These are phyloP conservation scores for Platanthera zijinensis DNA, from an alignment of 106 monocot species.

Conservation along the genomic window DNA sequence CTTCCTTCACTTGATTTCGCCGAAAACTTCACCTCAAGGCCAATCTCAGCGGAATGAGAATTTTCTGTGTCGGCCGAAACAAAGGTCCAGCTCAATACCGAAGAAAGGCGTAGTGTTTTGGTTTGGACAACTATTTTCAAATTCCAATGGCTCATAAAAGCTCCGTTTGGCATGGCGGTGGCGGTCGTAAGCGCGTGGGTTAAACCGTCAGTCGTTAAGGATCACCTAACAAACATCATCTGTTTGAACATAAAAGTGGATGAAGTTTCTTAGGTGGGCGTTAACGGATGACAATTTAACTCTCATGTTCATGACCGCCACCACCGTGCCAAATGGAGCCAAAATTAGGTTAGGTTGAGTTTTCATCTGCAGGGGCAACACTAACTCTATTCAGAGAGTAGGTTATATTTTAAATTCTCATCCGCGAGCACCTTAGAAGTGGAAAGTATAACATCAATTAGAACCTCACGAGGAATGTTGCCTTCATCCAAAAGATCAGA, in stretches of 20 bases:
- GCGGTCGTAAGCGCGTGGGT: too few species aligned
- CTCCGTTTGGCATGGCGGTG: too few species aligned
- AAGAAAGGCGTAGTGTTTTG: slow-evolving; percentile 47
- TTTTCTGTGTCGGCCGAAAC: slow-evolving; percentile 21
- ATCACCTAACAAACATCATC: too few species aligned
- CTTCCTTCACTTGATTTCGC: slow-evolving; percentile 21
- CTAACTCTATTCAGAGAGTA: slow-evolving; percentile 39
- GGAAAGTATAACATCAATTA: slow-evolving; percentile 22
- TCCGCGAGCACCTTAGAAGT: slow-evolving; percentile 11
- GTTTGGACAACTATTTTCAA: slow-evolving; percentile 61
- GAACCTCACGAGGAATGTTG: slow-evolving; percentile 7
- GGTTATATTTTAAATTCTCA: slow-evolving; percentile 21
- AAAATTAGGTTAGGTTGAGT: slow-evolving; percentile 18
- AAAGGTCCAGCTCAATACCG: slow-evolving; percentile 27
- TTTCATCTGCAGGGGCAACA: slow-evolving; percentile 34
- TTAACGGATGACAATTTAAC: too few species aligned
- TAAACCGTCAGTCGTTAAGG: too few species aligned
- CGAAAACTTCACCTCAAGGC: slow-evolving; percentile 5
- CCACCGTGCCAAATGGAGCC: too few species aligned
- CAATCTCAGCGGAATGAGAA: slow-evolving; percentile 22
- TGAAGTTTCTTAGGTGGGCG: too few species aligned
- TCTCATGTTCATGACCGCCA: too few species aligned
- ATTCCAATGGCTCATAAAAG: slow-evolving; percentile 20
- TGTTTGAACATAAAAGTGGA: too few species aligned
- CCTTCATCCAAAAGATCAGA: slow-evolving; percentile 24